A percentile compares a stretch with the other conserved stretches of the same genome.
These are phyloP conservation scores for Corchorus capsularis DNA, from an alignment of 345 rosid genomes.

Conservation along the genomic window DNA sequence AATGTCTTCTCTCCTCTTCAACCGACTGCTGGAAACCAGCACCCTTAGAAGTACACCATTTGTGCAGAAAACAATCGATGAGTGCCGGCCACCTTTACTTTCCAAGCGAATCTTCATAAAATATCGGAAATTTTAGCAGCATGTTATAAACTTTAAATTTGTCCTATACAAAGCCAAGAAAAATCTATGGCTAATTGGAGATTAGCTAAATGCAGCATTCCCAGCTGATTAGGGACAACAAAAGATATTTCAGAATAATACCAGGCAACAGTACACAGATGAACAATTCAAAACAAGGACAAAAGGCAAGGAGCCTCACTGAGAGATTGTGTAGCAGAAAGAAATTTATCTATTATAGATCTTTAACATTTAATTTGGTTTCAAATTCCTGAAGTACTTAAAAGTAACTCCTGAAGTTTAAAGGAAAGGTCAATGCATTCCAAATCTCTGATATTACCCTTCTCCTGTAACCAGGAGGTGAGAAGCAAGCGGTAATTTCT, in stretches of 20 bases:
- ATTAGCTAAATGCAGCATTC: constrained; percentile 13
- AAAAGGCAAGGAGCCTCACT: neutral
- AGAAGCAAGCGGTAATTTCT: constrained; percentile 11
- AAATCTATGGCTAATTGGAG: neutral
- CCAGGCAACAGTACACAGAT: neutral
- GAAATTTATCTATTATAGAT: neutral
- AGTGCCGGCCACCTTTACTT: constrained; percentile 83
- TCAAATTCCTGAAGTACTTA: neutral
- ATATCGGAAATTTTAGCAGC: neutral
- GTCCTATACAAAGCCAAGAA: neutral
- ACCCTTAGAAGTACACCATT: constrained; percentile 86
- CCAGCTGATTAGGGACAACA: neutral
- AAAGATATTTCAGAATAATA: neutral
- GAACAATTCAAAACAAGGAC: neutral
- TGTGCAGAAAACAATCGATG: constrained; percentile 92
- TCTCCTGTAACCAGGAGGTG: neutral
- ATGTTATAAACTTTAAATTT: neutral
- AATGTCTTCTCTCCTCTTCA: constrained; percentile 35
- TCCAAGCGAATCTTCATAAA: constrained; percentile 74
- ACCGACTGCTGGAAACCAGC: constrained; percentile 53
- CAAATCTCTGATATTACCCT: neutral
- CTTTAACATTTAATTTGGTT: constrained; percentile 1
- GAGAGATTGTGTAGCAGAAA: neutral
- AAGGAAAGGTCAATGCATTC: neutral
- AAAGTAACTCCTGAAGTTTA: neutral